Evolutionary conservation across 83 land plant genomes (phyloP), one percentile per base, ranked within the genome.

Genomic region (Thuja plicata): DNA sequence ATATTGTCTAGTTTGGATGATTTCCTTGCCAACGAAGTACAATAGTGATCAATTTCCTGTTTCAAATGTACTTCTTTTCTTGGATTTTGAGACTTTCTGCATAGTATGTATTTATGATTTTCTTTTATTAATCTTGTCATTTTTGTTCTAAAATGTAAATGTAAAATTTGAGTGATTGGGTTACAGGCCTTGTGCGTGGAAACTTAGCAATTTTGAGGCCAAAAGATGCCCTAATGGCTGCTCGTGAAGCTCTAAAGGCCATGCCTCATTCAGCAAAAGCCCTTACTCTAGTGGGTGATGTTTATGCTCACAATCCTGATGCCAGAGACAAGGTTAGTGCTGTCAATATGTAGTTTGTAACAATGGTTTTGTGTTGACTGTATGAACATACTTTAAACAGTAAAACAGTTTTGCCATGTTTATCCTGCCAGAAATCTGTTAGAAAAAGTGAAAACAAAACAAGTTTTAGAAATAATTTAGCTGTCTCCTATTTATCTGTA

Each of bases 211-310:
- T 97, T 62, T 94, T 96, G 32, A 98, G 97, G 92, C 86, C 90
- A 43, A 98, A 98, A 82, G 99, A 98, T 91, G 99, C 99, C 8
- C 85, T 98, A 19, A 94, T 89, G 93, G 94, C 95, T 90, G 99
- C 99, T 41, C 95, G 99, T 30, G 99, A 97, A 88, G 99, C 98
- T 86, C 93, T 98, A 95, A 98, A 95, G 88, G 94, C 95, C 15
- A 96, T 98, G 99, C 99, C 97, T 85, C 99, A 98, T 88, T 96
- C 98, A 50, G 99, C 99, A 48, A 98, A 98, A 89, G 99, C 99
- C 88, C 92, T 97, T 17, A 98, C 97, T 55, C 88, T 98, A 88
- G 99, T 98, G 80, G 99, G 99, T 38, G 99, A 98, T 97, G 99
- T 97, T 21, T 96, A 98, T 93, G 99, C 99, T 24, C 93, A 95